phyloP scores from a whole-genome alignment of 208 protist species.

The Trypanosoma lewisi region DNA sequence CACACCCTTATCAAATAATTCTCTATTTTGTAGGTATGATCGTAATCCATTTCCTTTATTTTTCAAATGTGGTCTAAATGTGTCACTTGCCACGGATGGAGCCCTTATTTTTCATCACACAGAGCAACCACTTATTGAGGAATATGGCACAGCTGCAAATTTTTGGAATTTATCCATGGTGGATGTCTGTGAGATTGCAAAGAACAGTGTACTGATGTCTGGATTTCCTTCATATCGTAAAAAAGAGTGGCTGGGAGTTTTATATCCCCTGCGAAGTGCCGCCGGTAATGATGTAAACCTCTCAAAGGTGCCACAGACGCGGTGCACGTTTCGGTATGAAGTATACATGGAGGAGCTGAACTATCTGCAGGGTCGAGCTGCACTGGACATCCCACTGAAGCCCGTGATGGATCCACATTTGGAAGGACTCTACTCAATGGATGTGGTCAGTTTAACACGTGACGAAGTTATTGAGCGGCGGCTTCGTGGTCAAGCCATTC shows the following conservation, averaged over 20 bases:
- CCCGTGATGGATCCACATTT: constrained; percentile 40
- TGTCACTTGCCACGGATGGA: constrained; percentile 95
- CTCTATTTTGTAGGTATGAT: constrained; percentile 95
- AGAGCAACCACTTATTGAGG: constrained; percentile 88
- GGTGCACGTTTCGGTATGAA: constrained; percentile 92
- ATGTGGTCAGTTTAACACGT: constrained; percentile 45
- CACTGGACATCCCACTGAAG: constrained; percentile 31
- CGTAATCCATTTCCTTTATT: constrained; percentile 95
- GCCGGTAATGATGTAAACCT: constrained; percentile 85
- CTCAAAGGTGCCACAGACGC: constrained; percentile 95
- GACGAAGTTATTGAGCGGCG: constrained; percentile 39
- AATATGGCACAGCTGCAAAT: constrained; percentile 87
- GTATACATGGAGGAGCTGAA: constrained; percentile 85
- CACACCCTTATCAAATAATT: constrained; percentile 98
- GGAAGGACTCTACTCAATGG: constrained; percentile 58
- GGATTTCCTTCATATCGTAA: constrained; percentile 75
- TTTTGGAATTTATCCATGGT: constrained; percentile 78
- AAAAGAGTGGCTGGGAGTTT: constrained; percentile 59
- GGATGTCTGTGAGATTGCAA: constrained; percentile 85
- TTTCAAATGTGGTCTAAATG: constrained; percentile 94
- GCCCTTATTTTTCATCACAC: constrained; percentile 97
- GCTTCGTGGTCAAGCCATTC: constrained; percentile 2
- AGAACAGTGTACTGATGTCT: constrained; percentile 70
- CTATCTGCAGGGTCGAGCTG: constrained; percentile 61
- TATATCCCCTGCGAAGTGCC: constrained; percentile 61